These are phyloP conservation scores for Morella rubra DNA, from an alignment of 306 rosid genomes.

Conservation along the genomic window DNA sequence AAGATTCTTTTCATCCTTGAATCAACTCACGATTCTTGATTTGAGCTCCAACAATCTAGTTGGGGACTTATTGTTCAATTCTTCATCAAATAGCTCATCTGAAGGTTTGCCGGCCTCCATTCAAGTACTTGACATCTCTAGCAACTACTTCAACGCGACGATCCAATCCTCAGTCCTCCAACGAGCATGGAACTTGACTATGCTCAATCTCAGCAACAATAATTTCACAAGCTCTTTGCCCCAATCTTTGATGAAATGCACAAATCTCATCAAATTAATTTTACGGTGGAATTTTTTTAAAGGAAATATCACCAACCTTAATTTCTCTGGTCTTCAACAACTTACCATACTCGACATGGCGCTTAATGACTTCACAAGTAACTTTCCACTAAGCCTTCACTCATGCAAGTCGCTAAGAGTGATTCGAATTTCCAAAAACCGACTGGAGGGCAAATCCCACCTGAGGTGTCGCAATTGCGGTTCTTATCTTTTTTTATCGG, in stretches of 20 bases:
- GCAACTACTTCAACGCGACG: neutral
- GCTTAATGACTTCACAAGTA: neutral
- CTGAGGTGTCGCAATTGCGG: neutral
- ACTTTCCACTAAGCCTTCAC: neutral
- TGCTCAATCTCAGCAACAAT: constrained; percentile 1
- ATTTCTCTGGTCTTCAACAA: constrained; percentile 2
- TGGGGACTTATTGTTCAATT: neutral
- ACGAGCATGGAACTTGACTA: neutral
- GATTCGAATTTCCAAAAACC: neutral
- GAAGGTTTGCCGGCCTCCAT: neutral
- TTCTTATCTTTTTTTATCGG: neutral
- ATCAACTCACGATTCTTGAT: constrained; percentile 6
- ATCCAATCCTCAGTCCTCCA: constrained; percentile 1
- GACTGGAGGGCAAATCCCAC: constrained; percentile 6
- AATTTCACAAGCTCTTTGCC: neutral
- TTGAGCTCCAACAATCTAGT: constrained; percentile 18
- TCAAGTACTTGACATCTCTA: constrained; percentile 5
- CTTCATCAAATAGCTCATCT: neutral
- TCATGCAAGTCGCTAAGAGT: constrained; percentile 9
- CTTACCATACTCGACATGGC: neutral
- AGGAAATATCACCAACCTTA: constrained; percentile 1
- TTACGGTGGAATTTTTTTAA: neutral
- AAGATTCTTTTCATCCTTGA: constrained; percentile 15
- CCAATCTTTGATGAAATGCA: constrained; percentile 13
- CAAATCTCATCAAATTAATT: neutral